Evolutionary conservation across 139 green algal species (phyloP).

Genomic region (Chlamydomonas asymmetrica): DNA sequence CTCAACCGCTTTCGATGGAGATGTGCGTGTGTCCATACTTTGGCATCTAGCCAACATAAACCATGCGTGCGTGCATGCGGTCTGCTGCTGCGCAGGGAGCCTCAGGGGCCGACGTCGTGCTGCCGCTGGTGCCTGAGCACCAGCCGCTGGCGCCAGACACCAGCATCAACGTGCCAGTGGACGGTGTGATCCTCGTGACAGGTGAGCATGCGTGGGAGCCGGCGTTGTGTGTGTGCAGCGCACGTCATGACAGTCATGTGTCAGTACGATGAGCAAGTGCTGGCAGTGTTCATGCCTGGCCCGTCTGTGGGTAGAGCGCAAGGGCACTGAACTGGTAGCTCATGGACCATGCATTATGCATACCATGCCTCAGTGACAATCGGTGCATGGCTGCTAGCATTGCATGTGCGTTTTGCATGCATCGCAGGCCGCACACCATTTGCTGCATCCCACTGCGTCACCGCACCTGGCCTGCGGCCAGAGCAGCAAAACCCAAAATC

Average conservation of each 20-base stretch:
- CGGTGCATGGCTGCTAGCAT: too few species aligned
- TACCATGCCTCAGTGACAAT: too few species aligned
- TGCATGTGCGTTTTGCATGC: neutral
- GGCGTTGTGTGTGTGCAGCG: neutral
- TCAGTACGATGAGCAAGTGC: neutral
- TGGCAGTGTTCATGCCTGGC: neutral
- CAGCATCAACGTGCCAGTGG: slow-evolving; percentile 6
- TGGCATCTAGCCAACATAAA: too few species aligned
- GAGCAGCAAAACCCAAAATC: neutral
- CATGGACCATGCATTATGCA: neutral
- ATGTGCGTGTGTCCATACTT: too few species aligned
- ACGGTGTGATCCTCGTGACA: slow-evolving; percentile 60
- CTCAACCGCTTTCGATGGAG: too few species aligned
- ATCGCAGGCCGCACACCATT: too few species aligned
- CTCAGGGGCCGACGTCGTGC: neutral
- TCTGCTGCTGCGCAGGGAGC: neutral
- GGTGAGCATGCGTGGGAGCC: slow-evolving; percentile 15
- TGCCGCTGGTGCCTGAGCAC: neutral
- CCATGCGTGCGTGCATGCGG: too few species aligned
- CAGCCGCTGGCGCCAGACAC: neutral
- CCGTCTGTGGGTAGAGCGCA: neutral
- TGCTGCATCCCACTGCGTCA: too few species aligned
- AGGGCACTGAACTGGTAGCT: neutral
- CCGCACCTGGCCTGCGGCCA: too few species aligned
- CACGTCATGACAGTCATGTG: neutral